These are phyloP conservation scores for Linnemannia zychae DNA, from an alignment of 192 early-diverging fungal genomes.

Conservation along the genomic window DNA sequence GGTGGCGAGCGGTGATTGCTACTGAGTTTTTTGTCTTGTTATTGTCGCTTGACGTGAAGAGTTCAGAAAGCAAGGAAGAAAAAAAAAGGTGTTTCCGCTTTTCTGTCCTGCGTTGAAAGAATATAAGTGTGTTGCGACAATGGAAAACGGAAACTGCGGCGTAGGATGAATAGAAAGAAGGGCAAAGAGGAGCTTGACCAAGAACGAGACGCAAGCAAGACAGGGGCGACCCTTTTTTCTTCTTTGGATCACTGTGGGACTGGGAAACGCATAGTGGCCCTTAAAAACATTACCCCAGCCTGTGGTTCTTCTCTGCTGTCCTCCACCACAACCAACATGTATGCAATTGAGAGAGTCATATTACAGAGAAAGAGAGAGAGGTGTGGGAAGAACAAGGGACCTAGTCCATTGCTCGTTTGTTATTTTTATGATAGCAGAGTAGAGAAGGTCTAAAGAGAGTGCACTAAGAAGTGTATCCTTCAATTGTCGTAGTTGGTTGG, in stretches of 20 bases:
- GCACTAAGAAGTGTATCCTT: background rate
- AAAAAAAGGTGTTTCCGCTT: background rate
- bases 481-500: background rate
- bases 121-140: background rate
- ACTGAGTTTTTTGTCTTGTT: background rate
- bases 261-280: background rate
- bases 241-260: background rate
- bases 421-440: background rate
- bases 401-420: background rate
- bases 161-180: background rate
- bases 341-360: no score
- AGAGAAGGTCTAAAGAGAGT: slow-evolving; percentile 10
- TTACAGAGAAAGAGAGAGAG: no score
- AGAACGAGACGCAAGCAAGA: background rate
- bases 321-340: no score
- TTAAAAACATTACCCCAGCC: background rate
- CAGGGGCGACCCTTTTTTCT: background rate
- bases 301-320: no score
- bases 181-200: background rate
- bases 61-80: background rate
- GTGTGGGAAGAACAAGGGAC: no score
- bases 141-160: background rate
- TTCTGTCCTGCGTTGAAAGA: background rate
- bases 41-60: background rate
- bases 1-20: background rate